These are phyloP conservation scores for Stereocaulon alpinum DNA, from an alignment of 495 filamentous ascomycete species.

Conservation along the genomic window DNA sequence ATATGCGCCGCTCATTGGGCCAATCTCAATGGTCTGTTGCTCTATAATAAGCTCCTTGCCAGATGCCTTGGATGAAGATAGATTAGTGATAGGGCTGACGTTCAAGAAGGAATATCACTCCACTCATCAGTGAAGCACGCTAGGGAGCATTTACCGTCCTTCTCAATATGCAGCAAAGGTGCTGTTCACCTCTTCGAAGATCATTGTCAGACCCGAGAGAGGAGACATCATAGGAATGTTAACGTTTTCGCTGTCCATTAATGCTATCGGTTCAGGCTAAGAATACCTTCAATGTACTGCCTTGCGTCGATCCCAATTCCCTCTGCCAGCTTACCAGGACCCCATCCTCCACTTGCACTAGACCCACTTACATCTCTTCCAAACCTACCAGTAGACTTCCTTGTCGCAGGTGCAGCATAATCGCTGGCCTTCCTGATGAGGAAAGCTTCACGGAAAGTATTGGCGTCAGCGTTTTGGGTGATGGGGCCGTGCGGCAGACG, in stretches of 20 bases:
- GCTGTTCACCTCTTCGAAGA: background rate
- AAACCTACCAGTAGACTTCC: slow-evolving; percentile 36
- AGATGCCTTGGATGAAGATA: no score
- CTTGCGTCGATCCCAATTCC: slow-evolving; percentile 81
- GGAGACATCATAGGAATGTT: background rate
- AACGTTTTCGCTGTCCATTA: background rate
- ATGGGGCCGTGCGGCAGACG: slow-evolving; percentile 42
- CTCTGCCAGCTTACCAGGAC: slow-evolving; percentile 60
- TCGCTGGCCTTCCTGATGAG: slow-evolving; percentile 72
- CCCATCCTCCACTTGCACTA: slow-evolving; percentile 37
- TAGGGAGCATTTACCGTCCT: no score
- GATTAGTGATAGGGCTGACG: no score
- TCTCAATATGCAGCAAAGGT: no score
- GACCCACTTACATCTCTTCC: slow-evolving; percentile 38
- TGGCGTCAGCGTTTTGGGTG: slow-evolving; percentile 20
- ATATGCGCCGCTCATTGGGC: no score
- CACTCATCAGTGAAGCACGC: no score
- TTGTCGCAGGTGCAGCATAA: slow-evolving; percentile 34
- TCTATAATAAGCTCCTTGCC: no score
- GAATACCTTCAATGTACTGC: slow-evolving; percentile 72
- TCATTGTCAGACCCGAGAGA: background rate
- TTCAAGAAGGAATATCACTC: no score
- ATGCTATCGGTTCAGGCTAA: slow-evolving; percentile 59
- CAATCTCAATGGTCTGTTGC: no score
- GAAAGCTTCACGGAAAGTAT: slow-evolving; percentile 52